Evolutionary conservation across 495 filamentous ascomycete genomes (phyloP), one percentile per base, ranked within the genome.

Genomic region (Penicillium desertorum): DNA sequence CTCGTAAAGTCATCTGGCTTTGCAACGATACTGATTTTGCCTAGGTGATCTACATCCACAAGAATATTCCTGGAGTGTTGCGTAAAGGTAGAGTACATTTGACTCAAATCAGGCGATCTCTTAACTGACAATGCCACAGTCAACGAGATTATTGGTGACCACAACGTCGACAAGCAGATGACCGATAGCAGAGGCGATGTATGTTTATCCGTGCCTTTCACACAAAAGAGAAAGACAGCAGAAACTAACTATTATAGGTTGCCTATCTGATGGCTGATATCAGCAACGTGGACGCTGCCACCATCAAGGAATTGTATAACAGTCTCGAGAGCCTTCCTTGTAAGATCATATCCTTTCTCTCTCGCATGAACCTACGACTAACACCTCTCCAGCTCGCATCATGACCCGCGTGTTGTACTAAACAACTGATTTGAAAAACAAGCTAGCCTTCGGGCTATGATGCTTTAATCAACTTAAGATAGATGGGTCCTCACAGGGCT

Each of bases 201-300:
- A 73, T 55, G 82, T 71, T 27, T 46, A 23, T 20, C 16, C 45
- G 11, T 45, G 23, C 2, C 10, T 45, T 16, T 29, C 16, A 20
- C 17, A 3, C 42, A 27, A 42, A 11, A 29, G 4, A 54, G 19
- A 16, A 55, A 34, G 3, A 39, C 46, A 16, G 3, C 6, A 22
- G 20, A 19, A 52, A 17, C 48, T 72, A 60, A 74, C 53, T 12
- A 17, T 58, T 50, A 20, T 60, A 88, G 86, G 82, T 92, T 57
- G 95, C 95, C 22, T 99, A 98, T 69, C 78, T 98, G 57, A 96
- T 99, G 94, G 94, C 95, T 20, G 95, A 99, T 76, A 88, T 99
- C 59, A 96, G 89, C 75, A 79, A 89, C 53, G 91, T 96, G 63
- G 85, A 89, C 64, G 73, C 81, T 12, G 78, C 77, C 22, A 88